phyloP scores from a whole-genome alignment of 2,329 filamentous ascomycete genomes.

The Sporothrix brunneoviolacea region DNA sequence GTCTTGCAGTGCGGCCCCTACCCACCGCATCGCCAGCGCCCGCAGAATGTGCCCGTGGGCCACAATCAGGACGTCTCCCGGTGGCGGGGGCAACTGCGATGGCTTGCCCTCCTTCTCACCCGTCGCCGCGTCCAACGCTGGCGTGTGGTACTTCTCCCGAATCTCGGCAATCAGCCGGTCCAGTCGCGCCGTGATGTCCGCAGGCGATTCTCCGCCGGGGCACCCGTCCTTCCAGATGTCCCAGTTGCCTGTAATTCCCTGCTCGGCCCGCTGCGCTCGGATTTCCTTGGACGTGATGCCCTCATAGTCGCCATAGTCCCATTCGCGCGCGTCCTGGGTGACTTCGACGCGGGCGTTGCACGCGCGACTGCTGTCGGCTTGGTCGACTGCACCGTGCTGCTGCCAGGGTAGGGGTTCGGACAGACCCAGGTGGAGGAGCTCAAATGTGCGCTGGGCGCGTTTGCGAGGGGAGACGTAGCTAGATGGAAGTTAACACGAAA shows the following conservation, averaged over 20 bases:
- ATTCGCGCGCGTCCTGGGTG: slow-evolving; percentile 69
- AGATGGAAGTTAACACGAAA: slow-evolving; percentile 6
- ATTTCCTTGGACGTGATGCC: slow-evolving; percentile 70
- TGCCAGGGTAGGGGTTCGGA: slow-evolving; percentile 66
- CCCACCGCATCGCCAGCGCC: slow-evolving; percentile 84
- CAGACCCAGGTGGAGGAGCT: slow-evolving; percentile 72
- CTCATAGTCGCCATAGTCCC: slow-evolving; percentile 86
- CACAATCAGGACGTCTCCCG: slow-evolving; percentile 67
- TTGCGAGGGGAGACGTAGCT: slow-evolving; percentile 81
- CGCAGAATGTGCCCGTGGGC: slow-evolving; percentile 87
- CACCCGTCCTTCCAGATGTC: slow-evolving; percentile 90
- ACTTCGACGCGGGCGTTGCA: slow-evolving; percentile 59
- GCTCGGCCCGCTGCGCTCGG: slow-evolving; percentile 45
- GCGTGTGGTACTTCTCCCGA: slow-evolving; percentile 53
- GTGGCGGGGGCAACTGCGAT: slow-evolving; percentile 15
- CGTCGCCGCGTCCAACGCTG: slow-evolving; percentile 40
- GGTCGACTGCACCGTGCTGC: slow-evolving; percentile 34
- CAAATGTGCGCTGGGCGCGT: slow-evolving; percentile 83
- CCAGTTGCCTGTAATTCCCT: slow-evolving; percentile 57
- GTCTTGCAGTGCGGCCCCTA: slow-evolving; percentile 63
- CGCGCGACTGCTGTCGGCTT: slow-evolving; percentile 22
- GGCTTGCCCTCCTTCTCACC: not conserved
- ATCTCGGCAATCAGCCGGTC: slow-evolving; percentile 74
- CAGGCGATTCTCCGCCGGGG: slow-evolving; percentile 73
- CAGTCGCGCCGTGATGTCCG: slow-evolving; percentile 64